Percentiles rank a stretch among this genome's conserved stretches.
Conservation (phyloP, 495 filamentous ascomycete species). For the Symbiotaphrina buchneri region DNA sequence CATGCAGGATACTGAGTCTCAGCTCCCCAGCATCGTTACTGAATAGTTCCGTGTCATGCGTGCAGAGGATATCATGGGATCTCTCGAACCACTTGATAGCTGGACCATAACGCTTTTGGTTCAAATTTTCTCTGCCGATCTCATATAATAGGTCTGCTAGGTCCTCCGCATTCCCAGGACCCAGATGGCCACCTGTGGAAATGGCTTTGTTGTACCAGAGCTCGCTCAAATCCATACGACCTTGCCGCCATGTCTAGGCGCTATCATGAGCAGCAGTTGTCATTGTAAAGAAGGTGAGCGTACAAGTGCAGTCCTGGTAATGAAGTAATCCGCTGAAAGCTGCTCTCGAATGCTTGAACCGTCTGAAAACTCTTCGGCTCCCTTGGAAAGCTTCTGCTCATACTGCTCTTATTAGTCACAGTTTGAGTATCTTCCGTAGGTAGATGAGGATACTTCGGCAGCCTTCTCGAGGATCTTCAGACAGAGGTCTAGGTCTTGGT, state of each 20-base stretch:
- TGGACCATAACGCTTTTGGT: conserved; percentile 23
- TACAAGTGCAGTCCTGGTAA: conserved; percentile 45
- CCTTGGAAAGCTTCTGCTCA: conserved; percentile 27
- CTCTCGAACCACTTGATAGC: conserved; percentile 57
- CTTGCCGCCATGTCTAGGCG: conserved; percentile 45
- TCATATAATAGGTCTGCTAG: conserved; percentile 51
- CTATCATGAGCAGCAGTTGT: conserved; percentile 1
- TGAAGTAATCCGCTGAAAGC: conserved; percentile 38
- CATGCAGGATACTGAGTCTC: conserved; percentile 38
- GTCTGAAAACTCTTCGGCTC: conserved; percentile 9
- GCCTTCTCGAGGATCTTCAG: conserved; percentile 36
- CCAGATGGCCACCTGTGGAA: conserved; percentile 14
- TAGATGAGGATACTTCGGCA: conserved; percentile 19
- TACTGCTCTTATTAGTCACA: conserved; percentile 13
- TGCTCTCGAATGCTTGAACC: conserved; percentile 10
- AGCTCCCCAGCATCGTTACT: conserved; percentile 39
- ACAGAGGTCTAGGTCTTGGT: conserved; percentile 28
- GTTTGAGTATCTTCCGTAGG: no score
- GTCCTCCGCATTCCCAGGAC: conserved; percentile 30
- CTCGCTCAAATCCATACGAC: conserved; percentile 50
- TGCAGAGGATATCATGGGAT: conserved; percentile 33
- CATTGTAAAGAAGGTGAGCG: conserved; percentile 6
- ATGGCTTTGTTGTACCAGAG: conserved; percentile 44
- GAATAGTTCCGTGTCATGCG: conserved; percentile 27
- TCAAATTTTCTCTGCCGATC: conserved; percentile 39